Evolutionary conservation across 2,329 filamentous ascomycete species (phyloP).

Genomic region (Colletotrichum cordylinicola): DNA sequence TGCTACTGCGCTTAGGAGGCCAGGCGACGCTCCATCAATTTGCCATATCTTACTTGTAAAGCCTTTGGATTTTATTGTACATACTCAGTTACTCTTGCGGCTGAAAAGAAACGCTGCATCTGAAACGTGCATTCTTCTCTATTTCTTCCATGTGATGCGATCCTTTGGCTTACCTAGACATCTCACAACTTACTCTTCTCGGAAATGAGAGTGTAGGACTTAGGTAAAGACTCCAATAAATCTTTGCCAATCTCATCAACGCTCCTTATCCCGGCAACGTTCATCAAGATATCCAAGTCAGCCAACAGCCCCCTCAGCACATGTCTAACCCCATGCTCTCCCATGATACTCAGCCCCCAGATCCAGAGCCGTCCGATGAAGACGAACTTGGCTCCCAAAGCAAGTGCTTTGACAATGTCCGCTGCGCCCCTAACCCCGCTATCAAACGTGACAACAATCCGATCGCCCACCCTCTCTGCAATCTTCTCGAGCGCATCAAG

Average conservation of each 20-base stretch:
- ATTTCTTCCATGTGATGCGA: not conserved
- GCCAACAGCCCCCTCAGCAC: conserved; percentile 40
- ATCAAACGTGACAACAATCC: conserved; percentile 38
- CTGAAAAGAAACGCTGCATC: not conserved
- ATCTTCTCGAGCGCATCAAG: conserved; percentile 55
- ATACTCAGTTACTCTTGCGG: not conserved
- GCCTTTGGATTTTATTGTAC: not conserved
- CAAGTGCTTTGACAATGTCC: conserved; percentile 64
- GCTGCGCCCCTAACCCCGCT: conserved; percentile 62
- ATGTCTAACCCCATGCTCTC: conserved; percentile 9
- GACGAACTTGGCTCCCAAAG: conserved; percentile 60
- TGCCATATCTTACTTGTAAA: not conserved
- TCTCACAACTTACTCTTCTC: conserved; percentile 10
- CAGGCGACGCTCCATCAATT: not conserved
- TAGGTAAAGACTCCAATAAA: conserved; percentile 8
- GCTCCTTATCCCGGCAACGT: conserved; percentile 54
- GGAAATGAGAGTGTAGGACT: not conserved
- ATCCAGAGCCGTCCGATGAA: conserved; percentile 67
- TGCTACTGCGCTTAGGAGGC: not conserved
- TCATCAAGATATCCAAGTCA: conserved; percentile 63
- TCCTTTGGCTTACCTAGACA: not conserved
- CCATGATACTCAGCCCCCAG: conserved; percentile 34
- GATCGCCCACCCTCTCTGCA: conserved; percentile 30
- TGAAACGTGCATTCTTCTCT: not conserved
- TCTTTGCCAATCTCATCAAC: conserved; percentile 37